Conservation (phyloP, 305 asterid species). For the Plantago rigida region DNA sequence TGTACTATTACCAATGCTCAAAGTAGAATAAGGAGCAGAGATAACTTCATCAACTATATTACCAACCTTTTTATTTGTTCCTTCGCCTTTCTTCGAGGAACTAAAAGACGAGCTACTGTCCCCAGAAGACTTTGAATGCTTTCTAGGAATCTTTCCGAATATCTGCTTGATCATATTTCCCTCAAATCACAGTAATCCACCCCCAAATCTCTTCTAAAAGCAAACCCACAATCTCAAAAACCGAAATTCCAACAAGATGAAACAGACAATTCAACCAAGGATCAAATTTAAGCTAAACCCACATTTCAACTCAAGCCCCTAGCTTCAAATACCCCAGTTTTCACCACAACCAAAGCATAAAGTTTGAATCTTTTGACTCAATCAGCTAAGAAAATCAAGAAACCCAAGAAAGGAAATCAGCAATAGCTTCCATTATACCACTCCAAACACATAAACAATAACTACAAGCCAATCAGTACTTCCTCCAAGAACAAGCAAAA, state of each 20-base stretch:
- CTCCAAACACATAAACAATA: slow-evolving; percentile 12
- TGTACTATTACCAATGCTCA: slow-evolving; percentile 35
- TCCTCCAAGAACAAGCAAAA: slow-evolving; percentile 19
- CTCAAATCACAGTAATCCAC: slow-evolving; percentile 21
- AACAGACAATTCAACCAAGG: slow-evolving; percentile 22
- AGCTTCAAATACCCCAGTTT: slow-evolving; percentile 26
- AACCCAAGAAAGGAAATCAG: slow-evolving; percentile 22
- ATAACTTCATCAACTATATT: slow-evolving; percentile 43
- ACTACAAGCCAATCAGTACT: background rate
- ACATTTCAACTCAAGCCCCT: slow-evolving; percentile 31
- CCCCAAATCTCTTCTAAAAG: slow-evolving; percentile 11
- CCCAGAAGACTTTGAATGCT: slow-evolving; percentile 52
- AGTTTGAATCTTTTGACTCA: slow-evolving; percentile 33
- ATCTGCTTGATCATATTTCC: slow-evolving; percentile 63
- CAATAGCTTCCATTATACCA: slow-evolving; percentile 19
- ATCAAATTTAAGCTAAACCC: slow-evolving; percentile 33
- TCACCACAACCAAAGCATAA: slow-evolving; percentile 32
- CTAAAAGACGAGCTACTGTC: slow-evolving; percentile 1
- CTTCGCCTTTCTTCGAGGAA: slow-evolving; percentile 42
- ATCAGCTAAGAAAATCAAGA: slow-evolving; percentile 29
- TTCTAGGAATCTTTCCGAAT: slow-evolving; percentile 60
- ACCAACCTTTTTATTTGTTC: slow-evolving; percentile 38
- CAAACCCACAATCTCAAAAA: background rate
- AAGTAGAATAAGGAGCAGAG: slow-evolving; percentile 42
- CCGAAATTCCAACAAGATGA: background rate